These are phyloP conservation scores for Anisogramma anomala DNA, from an alignment of 2,329 filamentous ascomycete species.

Conservation along the genomic window DNA sequence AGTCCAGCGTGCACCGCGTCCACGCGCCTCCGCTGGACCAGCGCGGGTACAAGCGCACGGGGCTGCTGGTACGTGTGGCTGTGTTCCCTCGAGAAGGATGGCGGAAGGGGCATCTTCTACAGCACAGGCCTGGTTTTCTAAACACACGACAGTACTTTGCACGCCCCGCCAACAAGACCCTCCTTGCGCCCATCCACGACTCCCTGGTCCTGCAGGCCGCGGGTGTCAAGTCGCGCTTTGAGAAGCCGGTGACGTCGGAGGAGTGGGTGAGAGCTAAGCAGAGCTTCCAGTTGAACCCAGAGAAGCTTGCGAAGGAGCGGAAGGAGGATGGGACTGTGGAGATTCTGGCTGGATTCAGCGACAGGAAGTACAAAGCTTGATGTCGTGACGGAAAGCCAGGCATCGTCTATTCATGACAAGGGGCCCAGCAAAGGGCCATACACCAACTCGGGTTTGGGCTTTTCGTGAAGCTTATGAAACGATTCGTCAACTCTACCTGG, in stretches of 20 bases:
- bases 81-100: no score
- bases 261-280: neutral
- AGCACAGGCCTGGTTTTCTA: neutral
- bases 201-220: slow-evolving; percentile 22
- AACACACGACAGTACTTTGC: slow-evolving; percentile 26
- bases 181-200: slow-evolving; percentile 25
- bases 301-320: neutral
- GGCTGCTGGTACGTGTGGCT: neutral
- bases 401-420: no score
- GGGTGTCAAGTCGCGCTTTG: neutral
- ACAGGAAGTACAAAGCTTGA: neutral
- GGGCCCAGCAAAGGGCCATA: no score
- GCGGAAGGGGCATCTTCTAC: no score
- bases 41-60: slow-evolving; percentile 18
- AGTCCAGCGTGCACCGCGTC: slow-evolving; percentile 33
- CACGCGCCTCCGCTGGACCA: slow-evolving; percentile 32
- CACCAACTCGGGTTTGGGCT: no score
- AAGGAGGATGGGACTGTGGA: neutral
- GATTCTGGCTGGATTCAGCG: neutral
- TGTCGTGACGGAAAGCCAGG: no score
- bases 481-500: no score
- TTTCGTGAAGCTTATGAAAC: no score
- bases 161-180: slow-evolving; percentile 25
- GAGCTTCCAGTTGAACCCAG: neutral
- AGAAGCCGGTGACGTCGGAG: neutral